Base-by-base conservation (phyloP, 23 red algal genomes). In the Gracilaria vermiculophylla region DNA sequence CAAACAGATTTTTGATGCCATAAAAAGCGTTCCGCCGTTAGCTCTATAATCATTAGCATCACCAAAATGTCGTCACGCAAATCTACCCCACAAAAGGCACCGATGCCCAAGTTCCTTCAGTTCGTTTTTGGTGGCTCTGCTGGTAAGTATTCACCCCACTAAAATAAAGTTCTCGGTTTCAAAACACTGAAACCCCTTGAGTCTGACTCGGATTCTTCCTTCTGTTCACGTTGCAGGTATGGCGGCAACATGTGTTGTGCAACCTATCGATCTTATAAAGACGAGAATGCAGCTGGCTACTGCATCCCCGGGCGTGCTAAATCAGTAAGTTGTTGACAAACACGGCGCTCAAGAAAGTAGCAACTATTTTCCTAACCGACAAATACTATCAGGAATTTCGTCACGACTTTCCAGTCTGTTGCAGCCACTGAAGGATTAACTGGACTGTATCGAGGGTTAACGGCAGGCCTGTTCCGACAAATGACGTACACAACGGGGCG, bases 261-360 rank as follows among this genome's bases (percentile, higher is more conserved):
- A 98, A 40, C 95, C 95, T 36, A 86, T 98, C 54, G 95, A 98
- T 76, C 82, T 98, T 10, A 88, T 94, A 39, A 98, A 98, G 78
- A 98, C 95, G 17, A 70, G 95, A 28, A 91, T 98, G 89, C 95
- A 98, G 62, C 81, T 98, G 66, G 83, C 87, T 44, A 78, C 84
- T 42, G 52, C 87, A 33, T 72, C 58, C 6, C 66, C 72, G 16
- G 78, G 72, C 54, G 32, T 78, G 21, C 16, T 71, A 31, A 92
- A 92, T 35, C 88, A 78, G 88, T 92, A 92, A 53, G 88, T 92
- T 49, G 16, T 20, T 16, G 27, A 32, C 19, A 42, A 54, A 16
- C n/a, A n/a, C n/a, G n/a, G n/a, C n/a, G n/a, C n/a, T n/a, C n/a
- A n/a, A n/a, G n/a, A n/a, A n/a, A n/a, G n/a, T n/a, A n/a, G n/a